phyloP scores from a whole-genome alignment of 2,329 filamentous ascomycete species.

The Nigrospora sphaerica region DNA sequence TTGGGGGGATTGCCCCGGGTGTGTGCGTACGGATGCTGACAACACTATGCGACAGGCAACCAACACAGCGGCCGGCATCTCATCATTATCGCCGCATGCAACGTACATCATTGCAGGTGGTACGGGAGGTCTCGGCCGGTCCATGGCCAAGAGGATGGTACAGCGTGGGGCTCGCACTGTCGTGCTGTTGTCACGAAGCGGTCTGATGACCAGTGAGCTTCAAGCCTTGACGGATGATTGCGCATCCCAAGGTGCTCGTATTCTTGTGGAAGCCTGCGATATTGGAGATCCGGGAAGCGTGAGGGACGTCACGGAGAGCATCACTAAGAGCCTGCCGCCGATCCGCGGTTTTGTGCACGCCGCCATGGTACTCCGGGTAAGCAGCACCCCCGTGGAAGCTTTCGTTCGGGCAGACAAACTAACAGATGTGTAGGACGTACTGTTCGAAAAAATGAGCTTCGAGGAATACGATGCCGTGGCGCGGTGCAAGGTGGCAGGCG shows the following conservation, averaged over 20 bases:
- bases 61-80: slow-evolving; percentile 21
- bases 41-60: no score
- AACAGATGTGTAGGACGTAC: slow-evolving; percentile 25
- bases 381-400: slow-evolving; percentile 6
- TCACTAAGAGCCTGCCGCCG: slow-evolving; percentile 13
- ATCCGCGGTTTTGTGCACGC: slow-evolving; percentile 23
- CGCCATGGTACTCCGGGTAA: slow-evolving; percentile 26
- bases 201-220: slow-evolving; percentile 26
- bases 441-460: slow-evolving; percentile 46
- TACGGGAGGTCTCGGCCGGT: slow-evolving; percentile 43
- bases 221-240: slow-evolving; percentile 31
- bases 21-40: no score
- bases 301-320: slow-evolving; percentile 12
- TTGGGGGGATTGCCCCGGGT: no score
- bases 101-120: slow-evolving; percentile 45
- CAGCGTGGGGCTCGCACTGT: slow-evolving; percentile 39
- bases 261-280: slow-evolving; percentile 19
- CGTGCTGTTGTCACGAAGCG: slow-evolving; percentile 35
- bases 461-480: slow-evolving; percentile 39
- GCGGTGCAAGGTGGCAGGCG: slow-evolving; percentile 42
- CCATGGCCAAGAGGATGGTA: slow-evolving; percentile 41
- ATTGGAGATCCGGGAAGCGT: slow-evolving; percentile 13
- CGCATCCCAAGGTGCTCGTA: slow-evolving; percentile 11
- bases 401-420: no score
- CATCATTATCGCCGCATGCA: slow-evolving; percentile 20